Conservation (phyloP, 1,284 basidiomycete genomes). For the Pterula multifida region DNA sequence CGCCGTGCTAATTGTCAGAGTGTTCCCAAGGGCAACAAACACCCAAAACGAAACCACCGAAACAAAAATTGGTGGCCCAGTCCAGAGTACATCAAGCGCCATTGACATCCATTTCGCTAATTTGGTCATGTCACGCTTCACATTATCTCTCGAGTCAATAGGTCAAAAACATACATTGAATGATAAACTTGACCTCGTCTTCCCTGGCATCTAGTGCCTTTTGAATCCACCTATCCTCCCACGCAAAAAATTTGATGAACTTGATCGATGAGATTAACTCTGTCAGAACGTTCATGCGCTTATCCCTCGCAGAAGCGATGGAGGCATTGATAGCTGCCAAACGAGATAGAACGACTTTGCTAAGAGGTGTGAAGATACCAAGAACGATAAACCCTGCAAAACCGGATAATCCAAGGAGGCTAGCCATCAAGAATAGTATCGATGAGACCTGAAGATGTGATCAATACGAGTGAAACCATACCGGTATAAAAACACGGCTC, state of each 20-base stretch:
- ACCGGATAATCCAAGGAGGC: conserved; percentile 73
- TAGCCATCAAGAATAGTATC: conserved; percentile 16
- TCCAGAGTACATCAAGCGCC: conserved; percentile 54
- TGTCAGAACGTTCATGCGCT: conserved; percentile 76
- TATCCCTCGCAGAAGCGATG: conserved; percentile 64
- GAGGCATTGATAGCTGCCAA: conserved; percentile 65
- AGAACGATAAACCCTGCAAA: conserved; percentile 81
- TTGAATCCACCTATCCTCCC: conserved; percentile 68
- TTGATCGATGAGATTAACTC: conserved; percentile 77
- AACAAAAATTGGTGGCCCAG: conserved; percentile 52
- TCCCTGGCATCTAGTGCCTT: conserved; percentile 44
- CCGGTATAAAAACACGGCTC: conserved; percentile 69
- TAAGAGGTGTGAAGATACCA: conserved; percentile 62
- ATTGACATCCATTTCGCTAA: conserved; percentile 54
- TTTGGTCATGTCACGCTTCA: conserved; percentile 1
- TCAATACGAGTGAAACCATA: conserved; percentile 24
- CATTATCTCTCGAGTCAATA: neutral
- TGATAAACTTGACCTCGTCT: conserved; percentile 58
- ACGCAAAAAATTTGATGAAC: conserved; percentile 83
- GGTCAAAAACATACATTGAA: conserved; percentile 34
- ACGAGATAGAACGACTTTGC: conserved; percentile 50
- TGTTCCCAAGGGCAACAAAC: conserved; percentile 51
- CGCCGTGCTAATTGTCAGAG: conserved; percentile 53
- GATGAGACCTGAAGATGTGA: neutral
- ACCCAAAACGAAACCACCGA: conserved; percentile 57